Base-by-base conservation (phyloP, 192 early-diverging fungal species). In the Phlyctochytrium bullatum region DNA sequence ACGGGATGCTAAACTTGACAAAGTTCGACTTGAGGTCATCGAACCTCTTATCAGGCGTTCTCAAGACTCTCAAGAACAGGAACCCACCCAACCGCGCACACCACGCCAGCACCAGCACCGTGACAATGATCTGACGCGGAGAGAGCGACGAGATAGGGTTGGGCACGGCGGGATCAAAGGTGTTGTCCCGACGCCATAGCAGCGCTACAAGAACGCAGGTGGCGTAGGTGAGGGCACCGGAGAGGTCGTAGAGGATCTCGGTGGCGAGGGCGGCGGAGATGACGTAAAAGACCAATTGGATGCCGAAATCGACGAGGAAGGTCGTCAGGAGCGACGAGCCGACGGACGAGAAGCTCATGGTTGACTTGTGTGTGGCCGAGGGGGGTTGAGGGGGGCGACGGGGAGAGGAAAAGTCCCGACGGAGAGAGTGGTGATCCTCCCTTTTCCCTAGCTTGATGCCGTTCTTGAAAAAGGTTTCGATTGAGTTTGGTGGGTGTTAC, bases 201-300 rank as follows among this genome's bases (percentile, higher is more conserved):
- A 85, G 67, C 0, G 77, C 74, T 12, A 68, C 71, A 25, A 81
- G 47, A n/a, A 80, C 69, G 66, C 76, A 79, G 4, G 75, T 27
- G 20, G 72, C 14, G 59, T 81, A 83, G 17, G 79, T 80, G 33
- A 85, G 27, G n/a, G 79, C 30, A 51, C 79, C 83, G 6, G 71
- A 64, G 30, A 78, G 31, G 69, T 85, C 83, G 67, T 83, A 85
- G 33, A 79, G 66, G 2, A 33, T 50, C 66, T 85, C 83, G 25
- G 81, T 85, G 61, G 73, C 53, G 52, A 75, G 57, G 14, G 61
- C 36, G 6, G 79, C 79, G 1, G 83, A 80, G 52, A 71, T 52
- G 62, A 75, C 27, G 67, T 68, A 85, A 33, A 71, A 78, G 34
- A 77, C 52, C 3, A 78, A 36, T 73, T 85, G 83, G 60, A 85